Conservation (phyloP, 208 protist genomes). For the Trypanosoma lewisi region DNA sequence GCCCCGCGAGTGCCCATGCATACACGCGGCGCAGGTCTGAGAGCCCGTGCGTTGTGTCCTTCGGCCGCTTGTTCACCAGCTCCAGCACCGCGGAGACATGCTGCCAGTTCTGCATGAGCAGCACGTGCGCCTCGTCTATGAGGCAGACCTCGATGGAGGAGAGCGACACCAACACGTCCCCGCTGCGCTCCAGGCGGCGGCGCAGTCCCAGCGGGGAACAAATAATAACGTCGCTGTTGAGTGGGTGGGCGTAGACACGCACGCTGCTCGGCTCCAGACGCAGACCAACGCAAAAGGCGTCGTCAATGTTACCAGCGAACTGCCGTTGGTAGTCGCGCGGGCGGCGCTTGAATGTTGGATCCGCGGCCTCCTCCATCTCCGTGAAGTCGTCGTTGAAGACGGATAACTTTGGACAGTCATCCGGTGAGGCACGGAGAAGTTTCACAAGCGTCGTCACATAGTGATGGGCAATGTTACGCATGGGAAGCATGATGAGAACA, state of each 20-base stretch:
- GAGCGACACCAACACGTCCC: conserved; percentile 73
- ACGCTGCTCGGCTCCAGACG: conserved; percentile 64
- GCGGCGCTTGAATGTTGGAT: conserved; percentile 80
- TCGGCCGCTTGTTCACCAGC: conserved; percentile 79
- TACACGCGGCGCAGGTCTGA: conserved; percentile 91
- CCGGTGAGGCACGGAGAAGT: conserved; percentile 58
- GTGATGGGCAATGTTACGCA: conserved; percentile 89
- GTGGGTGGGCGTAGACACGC: conserved; percentile 88
- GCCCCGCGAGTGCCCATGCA: conserved; percentile 73
- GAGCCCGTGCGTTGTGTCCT: conserved; percentile 75
- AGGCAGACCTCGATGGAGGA: conserved; percentile 95
- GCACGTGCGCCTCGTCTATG: conserved; percentile 92
- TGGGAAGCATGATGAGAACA: conserved; percentile 92
- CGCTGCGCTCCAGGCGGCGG: conserved; percentile 72
- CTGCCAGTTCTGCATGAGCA: conserved; percentile 98
- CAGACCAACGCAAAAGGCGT: conserved; percentile 94
- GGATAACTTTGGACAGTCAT: conserved; percentile 64
- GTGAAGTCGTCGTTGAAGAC: conserved; percentile 87
- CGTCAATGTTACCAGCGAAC: conserved; percentile 96
- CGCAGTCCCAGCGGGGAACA: conserved; percentile 94
- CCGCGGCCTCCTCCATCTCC: conserved; percentile 83
- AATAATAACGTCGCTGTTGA: conserved; percentile 94
- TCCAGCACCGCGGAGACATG: conserved; percentile 78
- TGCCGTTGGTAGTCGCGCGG: conserved; percentile 88
- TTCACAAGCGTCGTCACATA: conserved; percentile 86